Percentiles rank a stretch among this genome's conserved stretches.
These are phyloP conservation scores for Colletotrichum viniferum DNA, from an alignment of 2,329 filamentous ascomycete species.

Conservation along the genomic window DNA sequence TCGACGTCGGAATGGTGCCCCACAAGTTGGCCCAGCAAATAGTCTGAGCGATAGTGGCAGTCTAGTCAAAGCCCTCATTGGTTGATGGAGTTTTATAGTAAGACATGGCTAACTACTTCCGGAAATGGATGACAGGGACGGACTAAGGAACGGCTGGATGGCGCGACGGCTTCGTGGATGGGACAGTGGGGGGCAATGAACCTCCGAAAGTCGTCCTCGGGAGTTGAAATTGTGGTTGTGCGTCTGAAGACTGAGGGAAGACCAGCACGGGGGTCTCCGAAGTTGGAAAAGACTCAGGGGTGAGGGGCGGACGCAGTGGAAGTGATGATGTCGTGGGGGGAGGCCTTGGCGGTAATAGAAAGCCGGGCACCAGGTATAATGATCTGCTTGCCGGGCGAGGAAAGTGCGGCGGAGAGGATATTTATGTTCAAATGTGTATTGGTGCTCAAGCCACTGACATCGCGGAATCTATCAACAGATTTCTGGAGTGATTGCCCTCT, in stretches of 20 bases:
- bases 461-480: constrained; percentile 13
- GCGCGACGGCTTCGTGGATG: background rate
- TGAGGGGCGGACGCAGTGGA: background rate
- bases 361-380: background rate
- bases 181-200: background rate
- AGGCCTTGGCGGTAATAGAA: background rate
- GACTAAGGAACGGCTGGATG: background rate
- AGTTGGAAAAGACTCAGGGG: background rate
- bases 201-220: background rate
- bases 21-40: background rate
- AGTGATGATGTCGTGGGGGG: background rate
- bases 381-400: background rate
- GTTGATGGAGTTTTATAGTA: background rate
- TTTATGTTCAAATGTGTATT: background rate
- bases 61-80: background rate
- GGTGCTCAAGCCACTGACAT: background rate
- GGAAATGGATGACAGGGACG: background rate
- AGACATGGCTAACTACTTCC: constrained; percentile 1
- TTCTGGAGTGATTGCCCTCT: background rate
- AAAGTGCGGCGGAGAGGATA: background rate
- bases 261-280: background rate
- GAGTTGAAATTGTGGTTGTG: background rate
- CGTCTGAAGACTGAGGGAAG: background rate
- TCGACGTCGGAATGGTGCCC: background rate
- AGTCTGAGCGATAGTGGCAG: constrained; percentile 1